Evolutionary conservation across 2,329 filamentous ascomycete species (phyloP).

Genomic region (Pseudohalonectria lignicola): DNA sequence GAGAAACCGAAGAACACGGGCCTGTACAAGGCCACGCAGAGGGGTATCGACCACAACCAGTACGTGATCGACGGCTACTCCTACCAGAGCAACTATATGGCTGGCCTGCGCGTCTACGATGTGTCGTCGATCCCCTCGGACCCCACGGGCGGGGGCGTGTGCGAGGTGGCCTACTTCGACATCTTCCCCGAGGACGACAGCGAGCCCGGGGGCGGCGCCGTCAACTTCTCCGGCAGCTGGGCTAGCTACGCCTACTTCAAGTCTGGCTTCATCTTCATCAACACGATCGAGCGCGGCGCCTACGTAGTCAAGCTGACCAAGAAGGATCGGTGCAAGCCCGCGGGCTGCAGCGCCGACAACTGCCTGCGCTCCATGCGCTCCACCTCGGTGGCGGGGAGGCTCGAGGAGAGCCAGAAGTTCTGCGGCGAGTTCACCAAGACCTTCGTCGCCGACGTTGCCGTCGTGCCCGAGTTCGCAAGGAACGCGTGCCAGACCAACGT

Average conservation of each 20-base stretch:
- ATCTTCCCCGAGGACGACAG: constrained; percentile 34
- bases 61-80: constrained; percentile 26
- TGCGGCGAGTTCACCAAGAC: constrained; percentile 15
- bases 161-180: constrained; percentile 34
- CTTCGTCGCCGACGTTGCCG: constrained; percentile 1
- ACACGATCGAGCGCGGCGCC: constrained; percentile 34
- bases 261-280: constrained; percentile 26
- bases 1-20: constrained; percentile 29
- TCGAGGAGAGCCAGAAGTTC: constrained; percentile 20
- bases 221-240: constrained; percentile 30
- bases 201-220: constrained; percentile 19
- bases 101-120: constrained; percentile 25
- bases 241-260: constrained; percentile 30
- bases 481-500: constrained; percentile 2
- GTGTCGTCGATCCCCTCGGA: constrained; percentile 18
- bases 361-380: constrained; percentile 25
- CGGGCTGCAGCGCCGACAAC: constrained; percentile 18
- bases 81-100: constrained; percentile 35
- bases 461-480: constrained; percentile 3
- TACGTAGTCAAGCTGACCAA: constrained; percentile 20
- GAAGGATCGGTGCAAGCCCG: constrained; percentile 2
- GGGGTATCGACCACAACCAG: constrained; percentile 33
- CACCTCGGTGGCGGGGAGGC: constrained; percentile 18
- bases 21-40: constrained; percentile 20
- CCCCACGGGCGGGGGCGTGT: constrained; percentile 25